Evolutionary conservation across 225 moss, liverwort and hornwort species (phyloP).

Genomic region (Neckera pumila): DNA sequence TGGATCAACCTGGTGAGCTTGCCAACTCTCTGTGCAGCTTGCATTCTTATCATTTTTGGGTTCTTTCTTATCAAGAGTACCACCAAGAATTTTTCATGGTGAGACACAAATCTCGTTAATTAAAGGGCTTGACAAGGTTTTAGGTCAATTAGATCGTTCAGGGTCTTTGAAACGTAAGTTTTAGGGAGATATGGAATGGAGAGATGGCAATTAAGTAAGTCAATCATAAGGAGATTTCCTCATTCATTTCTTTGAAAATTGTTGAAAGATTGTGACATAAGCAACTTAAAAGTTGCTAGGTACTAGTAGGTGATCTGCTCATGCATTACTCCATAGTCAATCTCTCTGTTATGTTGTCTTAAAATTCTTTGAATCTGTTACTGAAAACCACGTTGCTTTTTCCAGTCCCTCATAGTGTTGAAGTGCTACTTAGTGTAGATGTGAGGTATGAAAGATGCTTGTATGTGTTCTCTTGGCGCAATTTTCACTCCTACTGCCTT

Average conservation of each 20-base stretch:
- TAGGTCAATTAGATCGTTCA: not conserved
- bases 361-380: not conserved
- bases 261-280: not conserved
- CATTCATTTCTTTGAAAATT: not conserved
- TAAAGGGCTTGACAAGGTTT: not conserved
- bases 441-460: not conserved
- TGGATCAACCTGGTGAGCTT: slow-evolving; percentile 45
- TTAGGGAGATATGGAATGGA: not conserved
- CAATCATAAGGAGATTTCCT: not conserved
- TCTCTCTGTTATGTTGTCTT: not conserved
- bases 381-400: not conserved
- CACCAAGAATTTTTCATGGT: not conserved
- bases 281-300: not conserved
- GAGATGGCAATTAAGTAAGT: not conserved
- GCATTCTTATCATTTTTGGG: not conserved
- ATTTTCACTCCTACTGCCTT: not conserved
- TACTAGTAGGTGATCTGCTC: not conserved
- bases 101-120: not conserved
- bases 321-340: not conserved
- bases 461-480: not conserved
- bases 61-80: not conserved
- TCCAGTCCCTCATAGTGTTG: not conserved
- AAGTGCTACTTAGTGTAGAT: not conserved
- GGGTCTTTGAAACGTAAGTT: not conserved
- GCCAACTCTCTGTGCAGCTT: not conserved